Evolutionary conservation across 495 filamentous ascomycete genomes (phyloP), one percentile per base, ranked within the genome.

Genomic region (Tricharina praecox): DNA sequence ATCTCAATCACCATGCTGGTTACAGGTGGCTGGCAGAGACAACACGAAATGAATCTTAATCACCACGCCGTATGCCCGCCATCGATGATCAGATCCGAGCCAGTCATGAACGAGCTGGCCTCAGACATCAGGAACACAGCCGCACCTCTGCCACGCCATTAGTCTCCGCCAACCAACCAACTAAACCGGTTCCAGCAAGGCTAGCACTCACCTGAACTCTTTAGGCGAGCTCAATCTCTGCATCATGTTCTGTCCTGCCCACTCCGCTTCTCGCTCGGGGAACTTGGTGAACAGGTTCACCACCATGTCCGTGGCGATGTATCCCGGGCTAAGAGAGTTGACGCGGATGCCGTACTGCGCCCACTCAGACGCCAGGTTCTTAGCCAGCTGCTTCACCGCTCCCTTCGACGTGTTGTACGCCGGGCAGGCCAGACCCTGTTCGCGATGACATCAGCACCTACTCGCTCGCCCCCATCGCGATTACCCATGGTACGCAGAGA

Each of bases 401-500:
- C 84, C 84, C 64, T 94, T 94, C 59, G 79, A 85, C 42, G 85
- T 79, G 58, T 94, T 94, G 67, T 94, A 94, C 28, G 81, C 83
- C 25, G 85, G 78, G 60, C 74, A 79, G 55, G 76, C 77, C 26
- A 77, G 70, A 42, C 78, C 76, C 78, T 82, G 47, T 26, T 13
- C 28, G 16, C 32, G 10, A 39, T 38, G 9, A 21, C 50, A 4
- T 44, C 42, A 18, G 4, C 49, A 11, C n/a, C 16, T n/a, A 33
- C 2, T 43, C 5, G 20, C 24, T 10, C 18, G n/a, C 28, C 28
- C 28, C 28, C 28, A 5, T 13, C 28, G n/a, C n/a, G n/a, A n/a
- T n/a, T n/a, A n/a, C n/a, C n/a, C n/a, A n/a, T n/a, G n/a, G n/a
- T n/a, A n/a, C n/a, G n/a, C n/a, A n/a, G n/a, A n/a, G n/a, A n/a